phyloP scores from a whole-genome alignment of 2,329 filamentous ascomycete genomes.

The Xylaria sp. region DNA sequence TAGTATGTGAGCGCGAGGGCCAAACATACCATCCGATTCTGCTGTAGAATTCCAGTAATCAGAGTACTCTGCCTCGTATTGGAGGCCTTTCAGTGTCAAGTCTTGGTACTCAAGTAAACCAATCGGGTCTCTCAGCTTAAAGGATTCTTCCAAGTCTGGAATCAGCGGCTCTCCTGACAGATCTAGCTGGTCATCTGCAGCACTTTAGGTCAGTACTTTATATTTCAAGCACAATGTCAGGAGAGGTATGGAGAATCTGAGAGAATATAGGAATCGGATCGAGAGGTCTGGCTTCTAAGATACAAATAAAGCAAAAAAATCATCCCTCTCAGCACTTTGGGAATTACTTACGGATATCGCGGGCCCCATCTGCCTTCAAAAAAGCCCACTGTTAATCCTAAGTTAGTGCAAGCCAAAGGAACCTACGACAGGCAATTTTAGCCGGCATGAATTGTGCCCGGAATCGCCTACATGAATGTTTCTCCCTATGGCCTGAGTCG shows the following conservation, averaged over 20 bases:
- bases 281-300: background rate
- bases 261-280: too few relatives aligned
- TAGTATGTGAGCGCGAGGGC: constrained; percentile 21
- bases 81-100: constrained; percentile 30
- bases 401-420: background rate
- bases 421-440: background rate
- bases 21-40: constrained; percentile 56
- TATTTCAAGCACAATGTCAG: background rate
- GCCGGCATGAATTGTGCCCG: background rate
- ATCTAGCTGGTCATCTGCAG: constrained; percentile 34
- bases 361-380: constrained; percentile 48
- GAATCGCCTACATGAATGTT: constrained; percentile 52
- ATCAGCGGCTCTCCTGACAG: constrained; percentile 63
- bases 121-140: constrained; percentile 29
- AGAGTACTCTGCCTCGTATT: constrained; percentile 66
- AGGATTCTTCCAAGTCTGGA: constrained; percentile 47
- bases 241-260: background rate
- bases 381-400: constrained; percentile 41
- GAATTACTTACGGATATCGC: constrained; percentile 49
- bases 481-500: constrained; percentile 54
- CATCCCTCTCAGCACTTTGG: background rate
- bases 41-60: constrained; percentile 71
- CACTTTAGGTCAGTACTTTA: background rate
- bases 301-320: too few relatives aligned
- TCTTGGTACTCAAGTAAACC: constrained; percentile 50